Conservation (phyloP, 106 monocot species). For the Agapanthus africanus region DNA sequence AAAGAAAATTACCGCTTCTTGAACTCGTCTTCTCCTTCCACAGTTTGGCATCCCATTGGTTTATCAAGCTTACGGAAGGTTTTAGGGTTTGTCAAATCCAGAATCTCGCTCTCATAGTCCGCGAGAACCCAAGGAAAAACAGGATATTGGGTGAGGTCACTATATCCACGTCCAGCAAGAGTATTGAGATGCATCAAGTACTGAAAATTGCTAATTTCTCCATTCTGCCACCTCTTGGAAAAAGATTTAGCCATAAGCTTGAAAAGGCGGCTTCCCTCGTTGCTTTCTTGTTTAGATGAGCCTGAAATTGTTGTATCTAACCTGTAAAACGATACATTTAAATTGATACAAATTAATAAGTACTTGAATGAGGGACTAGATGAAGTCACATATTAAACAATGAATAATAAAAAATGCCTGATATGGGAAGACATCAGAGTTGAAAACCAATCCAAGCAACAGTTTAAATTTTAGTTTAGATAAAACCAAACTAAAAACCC, state of each 20-base stretch:
- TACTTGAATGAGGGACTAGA: not conserved
- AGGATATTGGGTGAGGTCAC: slow-evolving; percentile 97
- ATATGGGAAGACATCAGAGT: not conserved
- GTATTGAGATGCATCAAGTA: slow-evolving; percentile 99
- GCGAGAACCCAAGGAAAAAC: slow-evolving; percentile 99
- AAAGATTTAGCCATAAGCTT: slow-evolving; percentile 85
- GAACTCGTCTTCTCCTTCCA: slow-evolving; percentile 90
- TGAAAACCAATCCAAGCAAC: not conserved
- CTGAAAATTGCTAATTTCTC: slow-evolving; percentile 98
- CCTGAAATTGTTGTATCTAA: slow-evolving; percentile 91
- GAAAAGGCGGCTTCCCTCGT: slow-evolving; percentile 84
- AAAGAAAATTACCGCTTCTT: slow-evolving; percentile 50
- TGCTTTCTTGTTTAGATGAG: slow-evolving; percentile 74
- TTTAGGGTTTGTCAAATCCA: slow-evolving; percentile 68
- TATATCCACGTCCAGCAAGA: slow-evolving; percentile 97
- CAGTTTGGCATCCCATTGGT: slow-evolving; percentile 97
- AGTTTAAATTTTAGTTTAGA: no score
- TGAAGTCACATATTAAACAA: not conserved
- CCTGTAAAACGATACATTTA: slow-evolving; percentile 40
- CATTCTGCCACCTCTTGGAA: slow-evolving; percentile 96
- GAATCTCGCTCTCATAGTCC: slow-evolving; percentile 83
- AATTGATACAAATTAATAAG: not conserved
- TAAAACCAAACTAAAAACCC: no score
- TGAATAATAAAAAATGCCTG: not conserved
- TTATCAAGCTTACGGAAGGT: slow-evolving; percentile 88